phyloP scores from a whole-genome alignment of 148 eudicot genomes.

The Dysphania ambrosioides region DNA sequence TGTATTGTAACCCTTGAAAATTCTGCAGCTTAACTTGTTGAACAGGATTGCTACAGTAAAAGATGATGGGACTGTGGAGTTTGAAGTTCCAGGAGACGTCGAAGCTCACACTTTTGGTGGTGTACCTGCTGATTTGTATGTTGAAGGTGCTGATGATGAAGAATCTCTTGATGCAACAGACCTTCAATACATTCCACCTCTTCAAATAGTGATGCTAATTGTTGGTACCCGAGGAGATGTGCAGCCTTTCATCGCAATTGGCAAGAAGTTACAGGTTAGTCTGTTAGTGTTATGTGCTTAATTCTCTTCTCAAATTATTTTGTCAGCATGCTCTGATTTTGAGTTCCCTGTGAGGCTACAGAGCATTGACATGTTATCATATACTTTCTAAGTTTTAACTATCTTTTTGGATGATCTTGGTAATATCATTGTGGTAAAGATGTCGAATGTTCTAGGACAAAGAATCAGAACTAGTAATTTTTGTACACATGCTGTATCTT shows the following conservation, averaged over 20 bases:
- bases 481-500: too few species aligned
- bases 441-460: background rate
- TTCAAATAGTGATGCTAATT: constrained; percentile 88
- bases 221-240: constrained; percentile 99
- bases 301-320: background rate
- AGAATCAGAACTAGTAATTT: background rate
- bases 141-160: constrained; percentile 55
- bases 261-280: constrained; percentile 93
- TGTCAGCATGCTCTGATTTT: constrained; percentile 1
- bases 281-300: background rate
- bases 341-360: background rate
- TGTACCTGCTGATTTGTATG: constrained; percentile 39
- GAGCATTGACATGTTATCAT: constrained; percentile 9
- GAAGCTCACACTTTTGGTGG: constrained; percentile 50
- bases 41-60: constrained; percentile 79
- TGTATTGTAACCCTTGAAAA: constrained; percentile 32
- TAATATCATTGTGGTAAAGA: background rate
- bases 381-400: background rate
- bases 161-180: constrained; percentile 48
- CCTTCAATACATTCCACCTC: constrained; percentile 65
- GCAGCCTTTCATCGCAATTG: constrained; percentile 96
- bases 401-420: background rate
- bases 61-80: constrained; percentile 84
- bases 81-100: constrained; percentile 80
- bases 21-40: constrained; percentile 73